Evolutionary conservation across 192 early-diverging fungal species (phyloP).

Genomic region (Mortierella hygrophila): DNA sequence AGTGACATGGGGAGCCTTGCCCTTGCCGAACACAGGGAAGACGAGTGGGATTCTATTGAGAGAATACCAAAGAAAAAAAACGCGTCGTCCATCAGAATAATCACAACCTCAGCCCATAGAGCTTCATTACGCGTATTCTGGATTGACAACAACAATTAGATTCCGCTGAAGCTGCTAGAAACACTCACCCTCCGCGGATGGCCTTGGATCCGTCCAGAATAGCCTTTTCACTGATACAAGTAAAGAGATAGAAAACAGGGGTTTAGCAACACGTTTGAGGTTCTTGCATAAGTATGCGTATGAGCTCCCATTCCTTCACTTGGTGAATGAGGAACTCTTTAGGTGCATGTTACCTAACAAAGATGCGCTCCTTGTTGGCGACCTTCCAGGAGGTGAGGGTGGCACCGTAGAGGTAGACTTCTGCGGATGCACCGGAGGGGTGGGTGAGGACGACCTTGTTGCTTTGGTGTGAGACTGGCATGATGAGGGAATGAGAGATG

Average conservation of each 20-base stretch:
- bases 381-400: constrained; percentile 94
- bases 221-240: constrained; percentile 72
- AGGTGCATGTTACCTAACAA: constrained; percentile 70
- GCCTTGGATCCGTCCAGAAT: constrained; percentile 91
- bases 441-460: constrained; percentile 38
- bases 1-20: constrained; percentile 56
- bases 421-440: constrained; percentile 34
- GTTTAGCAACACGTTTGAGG: neutral
- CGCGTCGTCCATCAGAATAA: neutral
- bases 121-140: neutral
- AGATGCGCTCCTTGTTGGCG: constrained; percentile 82
- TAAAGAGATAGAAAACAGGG: neutral
- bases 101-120: neutral
- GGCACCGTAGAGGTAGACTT: constrained; percentile 74
- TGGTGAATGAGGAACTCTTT: neutral
- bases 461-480: constrained; percentile 47
- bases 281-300: neutral
- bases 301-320: no score
- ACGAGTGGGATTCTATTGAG: constrained; percentile 69
- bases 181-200: constrained; percentile 82
- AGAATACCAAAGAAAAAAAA: neutral
- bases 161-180: neutral
- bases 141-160: neutral
- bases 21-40: constrained; percentile 86
- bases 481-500: constrained; percentile 2